phyloP scores from a whole-genome alignment of 805 yeast species.

The Yarrowia phangngaensis region DNA sequence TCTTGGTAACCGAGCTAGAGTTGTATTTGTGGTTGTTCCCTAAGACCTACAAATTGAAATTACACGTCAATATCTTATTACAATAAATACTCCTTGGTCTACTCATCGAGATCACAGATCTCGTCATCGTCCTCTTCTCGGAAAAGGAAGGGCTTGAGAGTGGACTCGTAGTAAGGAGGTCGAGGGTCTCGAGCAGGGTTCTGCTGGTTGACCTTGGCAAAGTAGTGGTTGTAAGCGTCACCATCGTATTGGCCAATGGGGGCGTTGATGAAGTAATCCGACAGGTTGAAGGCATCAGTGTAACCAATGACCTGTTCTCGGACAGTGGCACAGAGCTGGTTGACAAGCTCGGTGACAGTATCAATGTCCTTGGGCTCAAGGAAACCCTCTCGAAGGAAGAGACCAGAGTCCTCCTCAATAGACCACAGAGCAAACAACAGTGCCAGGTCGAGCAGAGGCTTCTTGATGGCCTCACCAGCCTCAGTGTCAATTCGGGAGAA shows the following conservation, averaged over 20 bases:
- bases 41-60: background rate
- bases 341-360: conserved; percentile 44
- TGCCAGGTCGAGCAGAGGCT: conserved; percentile 53
- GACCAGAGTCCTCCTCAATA: conserved; percentile 66
- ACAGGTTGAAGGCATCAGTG: conserved; percentile 78
- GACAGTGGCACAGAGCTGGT: conserved; percentile 47
- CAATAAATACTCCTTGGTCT: conserved; percentile 19
- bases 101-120: conserved; percentile 24
- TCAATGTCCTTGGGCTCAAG: conserved; percentile 50
- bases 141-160: conserved; percentile 40
- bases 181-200: conserved; percentile 44
- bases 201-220: conserved; percentile 55
- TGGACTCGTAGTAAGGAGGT: conserved; percentile 53
- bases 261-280: conserved; percentile 77
- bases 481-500: conserved; percentile 38
- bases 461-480: conserved; percentile 45
- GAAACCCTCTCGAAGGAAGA: conserved; percentile 62
- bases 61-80: background rate
- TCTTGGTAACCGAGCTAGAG: no score
- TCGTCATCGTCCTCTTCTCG: conserved; percentile 33
- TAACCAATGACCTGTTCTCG: conserved; percentile 70
- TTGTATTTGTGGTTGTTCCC: no score
- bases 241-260: conserved; percentile 80
- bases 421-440: conserved; percentile 60
- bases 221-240: conserved; percentile 76